phyloP scores from a whole-genome alignment of 83 land plant genomes.

The Picea abies region DNA sequence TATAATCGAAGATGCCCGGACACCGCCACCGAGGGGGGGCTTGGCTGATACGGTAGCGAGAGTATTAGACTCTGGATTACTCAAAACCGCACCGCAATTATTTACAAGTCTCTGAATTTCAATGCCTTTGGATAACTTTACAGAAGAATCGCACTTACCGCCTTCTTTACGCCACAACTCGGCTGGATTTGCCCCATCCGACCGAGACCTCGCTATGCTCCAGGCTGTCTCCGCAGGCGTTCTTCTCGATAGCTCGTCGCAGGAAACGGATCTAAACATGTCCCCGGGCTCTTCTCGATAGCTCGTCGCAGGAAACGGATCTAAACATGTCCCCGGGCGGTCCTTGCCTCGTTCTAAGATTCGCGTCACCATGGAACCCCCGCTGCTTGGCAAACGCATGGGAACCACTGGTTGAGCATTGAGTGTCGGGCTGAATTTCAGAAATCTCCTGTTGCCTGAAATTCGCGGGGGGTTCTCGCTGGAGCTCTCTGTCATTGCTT shows the following conservation, averaged over 20 bases:
- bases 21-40: no score
- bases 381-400: background rate
- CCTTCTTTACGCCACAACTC: constrained; percentile 12
- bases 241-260: constrained; percentile 17
- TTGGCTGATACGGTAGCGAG: background rate
- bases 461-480: background rate
- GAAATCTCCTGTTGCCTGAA: background rate
- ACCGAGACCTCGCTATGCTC: constrained; percentile 7
- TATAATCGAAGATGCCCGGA: no score
- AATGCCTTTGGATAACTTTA: background rate
- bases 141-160: background rate
- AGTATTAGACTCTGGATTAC: background rate
- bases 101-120: background rate
- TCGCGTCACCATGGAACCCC: background rate
- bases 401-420: no score
- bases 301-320: constrained; percentile 33
- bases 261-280: constrained; percentile 28
- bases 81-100: background rate
- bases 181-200: constrained; percentile 11
- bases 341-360: background rate
- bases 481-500: no score
- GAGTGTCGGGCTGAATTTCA: background rate
- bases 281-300: background rate
- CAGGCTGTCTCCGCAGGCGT: background rate
- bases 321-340: background rate